A percentile compares a stretch with the other conserved stretches of the same genome.
Evolutionary conservation across 2,329 filamentous ascomycete genomes (phyloP).

Genomic region (Penicillium sp.): DNA sequence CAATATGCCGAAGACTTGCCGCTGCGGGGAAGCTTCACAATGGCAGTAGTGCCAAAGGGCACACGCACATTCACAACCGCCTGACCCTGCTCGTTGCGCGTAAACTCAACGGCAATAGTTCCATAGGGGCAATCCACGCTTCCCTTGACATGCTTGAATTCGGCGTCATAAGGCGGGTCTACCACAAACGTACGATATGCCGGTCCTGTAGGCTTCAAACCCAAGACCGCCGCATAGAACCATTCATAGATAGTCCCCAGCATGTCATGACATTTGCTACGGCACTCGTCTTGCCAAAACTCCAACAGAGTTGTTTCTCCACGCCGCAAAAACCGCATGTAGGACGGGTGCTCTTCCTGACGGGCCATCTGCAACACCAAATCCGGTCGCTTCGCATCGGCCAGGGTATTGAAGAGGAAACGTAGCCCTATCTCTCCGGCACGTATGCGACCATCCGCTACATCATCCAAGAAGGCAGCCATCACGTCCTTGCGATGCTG

Average conservation of each 20-base stretch:
- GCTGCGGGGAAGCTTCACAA: conserved; percentile 5
- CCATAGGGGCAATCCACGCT: conserved; percentile 19
- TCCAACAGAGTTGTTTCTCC: conserved; percentile 62
- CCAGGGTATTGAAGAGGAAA: conserved; percentile 18
- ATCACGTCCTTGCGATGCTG: conserved; percentile 14
- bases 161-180: conserved; percentile 33
- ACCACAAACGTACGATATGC: conserved; percentile 38
- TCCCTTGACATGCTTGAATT: conserved; percentile 30
- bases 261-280: conserved; percentile 57
- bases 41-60: conserved; percentile 9
- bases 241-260: conserved; percentile 44
- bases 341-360: conserved; percentile 43
- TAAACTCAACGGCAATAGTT: conserved; percentile 11
- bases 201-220: conserved; percentile 30
- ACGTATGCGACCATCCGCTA: conserved; percentile 13
- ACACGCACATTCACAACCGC: background rate
- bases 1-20: no score
- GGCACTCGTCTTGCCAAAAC: conserved; percentile 73
- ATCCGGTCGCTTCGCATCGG: conserved; percentile 17
- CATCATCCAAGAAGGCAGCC: conserved; percentile 16
- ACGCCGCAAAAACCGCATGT: conserved; percentile 42
- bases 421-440: conserved; percentile 20
- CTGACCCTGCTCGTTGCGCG: background rate
- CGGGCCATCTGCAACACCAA: conserved; percentile 32
- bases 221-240: conserved; percentile 40